A percentile compares a stretch with the other conserved stretches of the same genome.
phyloP scores from a whole-genome alignment of 176 grass and related monocot species.

The Bolboschoenus planiculmis region DNA sequence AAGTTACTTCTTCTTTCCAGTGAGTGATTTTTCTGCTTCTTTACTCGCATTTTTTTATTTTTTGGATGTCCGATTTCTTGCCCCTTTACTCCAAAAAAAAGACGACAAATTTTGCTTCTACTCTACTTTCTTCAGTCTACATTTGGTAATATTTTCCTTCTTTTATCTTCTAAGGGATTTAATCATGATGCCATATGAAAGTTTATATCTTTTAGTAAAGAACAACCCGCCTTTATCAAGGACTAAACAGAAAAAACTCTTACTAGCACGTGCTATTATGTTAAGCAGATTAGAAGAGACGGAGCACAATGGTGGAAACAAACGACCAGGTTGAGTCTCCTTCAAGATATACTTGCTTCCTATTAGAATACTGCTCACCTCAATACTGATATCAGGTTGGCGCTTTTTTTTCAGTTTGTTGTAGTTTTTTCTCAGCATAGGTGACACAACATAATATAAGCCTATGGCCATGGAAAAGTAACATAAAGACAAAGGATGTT shows the following conservation, averaged over 20 bases:
- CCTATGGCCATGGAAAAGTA: background rate
- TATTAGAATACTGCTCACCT: background rate
- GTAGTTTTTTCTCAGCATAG: background rate
- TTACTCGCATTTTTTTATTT: too few species aligned
- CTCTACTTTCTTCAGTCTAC: too few species aligned
- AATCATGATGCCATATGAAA: background rate
- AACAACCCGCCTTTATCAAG: background rate
- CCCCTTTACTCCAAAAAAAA: too few species aligned
- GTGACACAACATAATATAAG: too few species aligned
- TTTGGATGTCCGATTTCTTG: too few species aligned
- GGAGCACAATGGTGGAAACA: constrained; percentile 34
- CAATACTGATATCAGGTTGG: too few species aligned
- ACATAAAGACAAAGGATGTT: background rate
- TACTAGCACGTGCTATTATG: background rate
- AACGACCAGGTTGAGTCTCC: constrained; percentile 52
- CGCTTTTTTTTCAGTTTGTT: background rate
- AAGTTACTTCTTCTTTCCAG: too few species aligned
- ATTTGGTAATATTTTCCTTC: too few species aligned
- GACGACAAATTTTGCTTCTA: too few species aligned
- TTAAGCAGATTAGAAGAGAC: constrained; percentile 40
- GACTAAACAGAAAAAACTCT: background rate
- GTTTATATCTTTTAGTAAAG: too few species aligned
- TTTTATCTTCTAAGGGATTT: too few species aligned
- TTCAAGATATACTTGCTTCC: constrained; percentile 47
- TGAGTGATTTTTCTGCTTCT: too few species aligned